phyloP scores from a whole-genome alignment of 805 yeast genomes.

The Yarrowia divulgata region DNA sequence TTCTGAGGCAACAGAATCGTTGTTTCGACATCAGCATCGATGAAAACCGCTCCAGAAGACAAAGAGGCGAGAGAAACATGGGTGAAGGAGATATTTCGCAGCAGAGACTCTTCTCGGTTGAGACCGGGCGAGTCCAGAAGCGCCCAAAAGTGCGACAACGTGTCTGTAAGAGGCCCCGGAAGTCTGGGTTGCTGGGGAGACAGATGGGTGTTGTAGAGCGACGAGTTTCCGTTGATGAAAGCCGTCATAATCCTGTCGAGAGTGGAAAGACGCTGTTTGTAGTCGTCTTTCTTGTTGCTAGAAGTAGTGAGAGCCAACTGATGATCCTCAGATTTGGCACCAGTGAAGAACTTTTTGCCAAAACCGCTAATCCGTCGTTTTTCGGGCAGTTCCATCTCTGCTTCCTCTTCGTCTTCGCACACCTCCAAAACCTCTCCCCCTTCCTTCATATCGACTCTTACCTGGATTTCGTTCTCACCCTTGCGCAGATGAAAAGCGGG shows the following conservation, averaged over 20 bases:
- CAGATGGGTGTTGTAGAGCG: conserved; percentile 24
- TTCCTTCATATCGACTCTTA: background rate
- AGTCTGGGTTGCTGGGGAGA: conserved; percentile 19
- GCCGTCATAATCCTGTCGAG: conserved; percentile 23
- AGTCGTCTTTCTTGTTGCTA: background rate
- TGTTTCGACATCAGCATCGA: conserved; percentile 25
- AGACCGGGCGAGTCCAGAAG: conserved; percentile 24
- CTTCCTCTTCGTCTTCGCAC: background rate
- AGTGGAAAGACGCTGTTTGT: conserved; percentile 1
- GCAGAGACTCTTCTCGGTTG: conserved; percentile 2
- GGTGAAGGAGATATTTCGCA: conserved; percentile 8
- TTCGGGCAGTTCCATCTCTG: background rate
- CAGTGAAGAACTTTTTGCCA: too few relatives aligned
- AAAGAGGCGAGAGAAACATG: conserved; percentile 27
- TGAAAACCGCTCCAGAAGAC: conserved; percentile 28
- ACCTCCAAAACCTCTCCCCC: background rate
- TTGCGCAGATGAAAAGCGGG: conserved; percentile 2
- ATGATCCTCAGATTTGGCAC: too few relatives aligned
- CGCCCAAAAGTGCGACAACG: conserved; percentile 27
- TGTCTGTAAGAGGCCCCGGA: conserved; percentile 16
- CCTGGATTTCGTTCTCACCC: conserved; percentile 21
- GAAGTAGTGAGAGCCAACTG: background rate
- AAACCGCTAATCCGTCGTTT: background rate
- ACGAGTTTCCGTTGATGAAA: conserved; percentile 29
- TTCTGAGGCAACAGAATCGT: conserved; percentile 7